Base-by-base conservation (phyloP, 169 alveolate species). In the Eimeria falciformis region DNA sequence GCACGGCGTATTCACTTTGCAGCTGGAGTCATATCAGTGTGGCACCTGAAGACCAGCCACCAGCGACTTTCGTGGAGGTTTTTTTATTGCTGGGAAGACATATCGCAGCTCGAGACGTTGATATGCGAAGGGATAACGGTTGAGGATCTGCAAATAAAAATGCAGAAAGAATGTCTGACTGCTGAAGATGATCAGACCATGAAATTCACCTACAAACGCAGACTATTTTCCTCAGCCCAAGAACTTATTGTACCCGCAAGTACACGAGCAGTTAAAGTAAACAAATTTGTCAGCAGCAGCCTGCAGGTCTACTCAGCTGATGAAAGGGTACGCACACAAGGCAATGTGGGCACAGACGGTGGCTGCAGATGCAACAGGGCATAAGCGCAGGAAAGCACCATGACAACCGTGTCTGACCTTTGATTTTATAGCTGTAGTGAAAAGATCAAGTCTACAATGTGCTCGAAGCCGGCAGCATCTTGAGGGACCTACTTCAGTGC, bases 61-160 rank as follows among this genome's bases (percentile, higher is more conserved):
- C 87, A 78, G 27, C 87, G 69, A 23, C 69, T 25, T 5, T 23
- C 87, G 25, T 85, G 92, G 92, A 25, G 46, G 25, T 85, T 71
- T 53, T 53, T 85, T 5, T 85, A 85, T 46, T 65, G 92, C 75
- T 85, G 92, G 92, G 92, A 85, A 50, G 58, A 85, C 33, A 53
- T 85, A 53, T 33, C 92, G 29, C 85, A 68, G 69, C 50, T 78
- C 1, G 87, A 78, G 33, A 47, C 23, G 0, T 29, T 78, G 29
- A 78, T 78, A 69, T 78, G 87, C 47, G 87, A 78, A 9, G 87
- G 87, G 29, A 3, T 78, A 2, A 78, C 87, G 1, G 71, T 56
- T 46, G 87, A 78, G n/a, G 87, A 78, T 47, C 69, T 78, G 69
- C 33, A 23, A 53, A 45, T n/a, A 0, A 43, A 46, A 50, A 9